Base-by-base conservation (phyloP, 75 land plant genomes). In the Pinus taeda region DNA sequence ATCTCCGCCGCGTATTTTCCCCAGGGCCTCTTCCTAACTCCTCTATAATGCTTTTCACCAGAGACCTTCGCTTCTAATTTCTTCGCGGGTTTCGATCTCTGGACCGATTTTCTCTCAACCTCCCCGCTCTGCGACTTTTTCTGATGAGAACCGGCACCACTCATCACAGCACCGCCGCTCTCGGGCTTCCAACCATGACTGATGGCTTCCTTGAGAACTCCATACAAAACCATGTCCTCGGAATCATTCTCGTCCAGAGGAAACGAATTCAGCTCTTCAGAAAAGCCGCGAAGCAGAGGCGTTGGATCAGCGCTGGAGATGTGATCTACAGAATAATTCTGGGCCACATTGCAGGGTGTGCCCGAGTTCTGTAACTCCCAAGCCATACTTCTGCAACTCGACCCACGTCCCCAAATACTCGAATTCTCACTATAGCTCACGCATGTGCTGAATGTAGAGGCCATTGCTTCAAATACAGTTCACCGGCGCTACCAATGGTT, bases 1-100 rank as follows among this genome's bases (percentile, higher is more conserved):
- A 83, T 83, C 59, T 83, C 85, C 18, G 85, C 85, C 13, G 81
- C 85, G 74, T 82, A 83, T 39, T 82, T 57, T 22, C 81, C 81
- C 78, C 79, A 79, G 4, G 79, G 79, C 66, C 81, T 4, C 53
- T 18, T 76, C 65, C 81, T 76, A 37, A 79, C 77, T 33, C 79
- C 79, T 55, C 75, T 74, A 33, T 74, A 74, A 39, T 69, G 71
- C 53, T 15, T 69, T 45, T 69, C 71, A 3, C 6, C 24, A 37
- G 49, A 33, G 9, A 7, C 11, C 45, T n/a, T 69, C 22, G 17
- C 22, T 67, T 67, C 45, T 66, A 15, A 36, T 66, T 18, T 42
- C 33, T 67, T 64, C 33, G 12, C 2, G 69, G 69, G 39, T 45
- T 45, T 45, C 53, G 53, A 6, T 6, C 8, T 45, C 8, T 45